Evolutionary conservation across 164 flowering plant species (phyloP), one percentile per base, ranked within the genome.

Genomic region (Cinnamomum micranthum): DNA sequence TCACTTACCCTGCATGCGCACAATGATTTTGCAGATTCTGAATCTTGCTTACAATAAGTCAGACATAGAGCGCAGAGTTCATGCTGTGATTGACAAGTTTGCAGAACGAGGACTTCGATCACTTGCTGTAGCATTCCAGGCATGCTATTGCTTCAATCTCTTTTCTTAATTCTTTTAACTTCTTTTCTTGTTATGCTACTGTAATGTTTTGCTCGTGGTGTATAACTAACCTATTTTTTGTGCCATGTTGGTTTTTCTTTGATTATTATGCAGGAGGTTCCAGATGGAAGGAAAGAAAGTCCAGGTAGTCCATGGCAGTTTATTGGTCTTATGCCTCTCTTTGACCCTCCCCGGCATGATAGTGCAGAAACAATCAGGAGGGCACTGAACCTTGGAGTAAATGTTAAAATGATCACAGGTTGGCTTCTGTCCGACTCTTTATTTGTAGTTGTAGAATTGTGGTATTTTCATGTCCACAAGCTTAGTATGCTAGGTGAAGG

Each of bases 351-450:
- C 1, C 84, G 99, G 77, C 98, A 93, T 82, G 99, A 95, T 77
- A 95, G 99, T 84, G 99, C 99, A 19, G 97, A 93, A 74, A 95
- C 99, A 15, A 95, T 95, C 70, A 87, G 98, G 80, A 91, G 97
- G 82, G 99, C 99, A 55, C 77, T 95, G 59, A 87, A 93, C 78
- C 98, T 95, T 76, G 99, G 99, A 27, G 99, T 95, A 3, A 95
- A 83, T 85, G 99, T 95, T 47, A 95, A 95, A 82, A 95, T 95
- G 99, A 95, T 95, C 65, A 95, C 99, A 47, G 98, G 99, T 91
- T 15, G 60, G 73, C 73, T 33, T 77, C 20, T 23, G 10, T 11
- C 25, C 15, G 27, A 11, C 24, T 62, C 24, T 62, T 1, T 41
- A 41, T 41, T 41, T 41, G 47, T 9, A 11, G 47, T 41, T 41